phyloP scores from a whole-genome alignment of 345 rosid genomes.

The Adansonia digitata region DNA sequence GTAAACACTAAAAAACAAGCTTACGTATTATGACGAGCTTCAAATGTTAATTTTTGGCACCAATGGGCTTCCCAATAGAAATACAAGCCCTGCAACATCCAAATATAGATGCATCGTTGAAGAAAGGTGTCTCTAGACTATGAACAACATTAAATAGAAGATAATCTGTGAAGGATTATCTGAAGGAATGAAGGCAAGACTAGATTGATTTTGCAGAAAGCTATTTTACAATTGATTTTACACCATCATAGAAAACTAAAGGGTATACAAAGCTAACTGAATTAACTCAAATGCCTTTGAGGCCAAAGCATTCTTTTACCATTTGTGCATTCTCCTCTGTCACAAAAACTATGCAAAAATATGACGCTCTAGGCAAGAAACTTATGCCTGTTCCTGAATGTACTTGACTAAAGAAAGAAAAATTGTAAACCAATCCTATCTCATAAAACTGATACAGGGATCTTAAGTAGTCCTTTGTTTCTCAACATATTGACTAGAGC shows the following conservation, averaged over 20 bases:
- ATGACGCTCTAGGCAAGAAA: neutral
- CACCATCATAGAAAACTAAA: neutral
- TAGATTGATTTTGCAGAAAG: neutral
- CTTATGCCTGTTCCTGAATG: neutral
- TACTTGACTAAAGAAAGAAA: neutral
- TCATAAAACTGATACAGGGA: neutral
- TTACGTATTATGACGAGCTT: slow-evolving; percentile 52
- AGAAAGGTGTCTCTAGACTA: slow-evolving; percentile 31
- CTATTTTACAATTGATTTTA: neutral
- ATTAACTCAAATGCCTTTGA: neutral
- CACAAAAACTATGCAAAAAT: neutral
- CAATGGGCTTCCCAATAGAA: slow-evolving; percentile 44
- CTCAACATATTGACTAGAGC: neutral
- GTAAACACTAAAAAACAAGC: slow-evolving; percentile 30
- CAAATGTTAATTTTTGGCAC: slow-evolving; percentile 48
- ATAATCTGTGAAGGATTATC: neutral
- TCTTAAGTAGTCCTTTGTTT: neutral
- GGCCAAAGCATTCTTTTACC: neutral
- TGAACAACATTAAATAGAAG: slow-evolving; percentile 18
- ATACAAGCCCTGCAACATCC: slow-evolving; percentile 58
- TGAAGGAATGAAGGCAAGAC: slow-evolving; percentile 5
- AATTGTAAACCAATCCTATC: neutral
- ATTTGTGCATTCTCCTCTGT: neutral
- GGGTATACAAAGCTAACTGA: neutral
- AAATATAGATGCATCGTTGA: slow-evolving; percentile 62